Conservation (phyloP, 345 rosid genomes). For the Citrus unshiu region DNA sequence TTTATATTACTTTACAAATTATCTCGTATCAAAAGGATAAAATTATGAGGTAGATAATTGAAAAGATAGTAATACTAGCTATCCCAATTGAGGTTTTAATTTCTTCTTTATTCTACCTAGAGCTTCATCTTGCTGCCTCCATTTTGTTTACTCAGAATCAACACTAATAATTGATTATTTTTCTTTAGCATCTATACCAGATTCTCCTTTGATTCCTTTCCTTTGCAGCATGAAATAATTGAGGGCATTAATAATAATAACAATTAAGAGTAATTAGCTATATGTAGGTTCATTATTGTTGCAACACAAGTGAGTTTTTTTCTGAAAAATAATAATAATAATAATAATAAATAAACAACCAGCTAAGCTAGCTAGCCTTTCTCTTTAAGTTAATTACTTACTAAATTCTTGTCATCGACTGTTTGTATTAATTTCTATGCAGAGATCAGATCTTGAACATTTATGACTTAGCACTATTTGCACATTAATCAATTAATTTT, state of each 20-base stretch:
- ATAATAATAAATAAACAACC: neutral
- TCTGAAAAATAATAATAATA: too few relatives aligned
- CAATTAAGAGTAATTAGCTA: neutral
- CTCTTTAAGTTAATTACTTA: neutral
- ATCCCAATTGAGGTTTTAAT: neutral
- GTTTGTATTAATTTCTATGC: neutral
- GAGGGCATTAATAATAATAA: neutral
- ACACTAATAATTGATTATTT: neutral
- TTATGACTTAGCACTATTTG: neutral
- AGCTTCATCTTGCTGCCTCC: neutral
- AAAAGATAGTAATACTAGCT: neutral
- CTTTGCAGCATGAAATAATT: neutral
- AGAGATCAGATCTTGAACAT: neutral
- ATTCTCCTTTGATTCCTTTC: neutral
- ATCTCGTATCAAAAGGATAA: slow-evolving; percentile 15
- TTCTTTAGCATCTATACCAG: neutral
- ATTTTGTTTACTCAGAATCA: neutral
- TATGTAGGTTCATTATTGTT: neutral
- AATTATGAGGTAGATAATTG: slow-evolving; percentile 16
- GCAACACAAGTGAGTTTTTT: neutral
- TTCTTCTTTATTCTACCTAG: neutral
- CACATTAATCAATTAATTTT: neutral
- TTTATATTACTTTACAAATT: neutral
- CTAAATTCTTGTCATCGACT: neutral
- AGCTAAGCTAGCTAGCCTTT: neutral